Percentiles rank a stretch among this genome's conserved stretches.
Conservation (phyloP, 176 grass and related monocot genomes). For the Oryza longistaminata region DNA sequence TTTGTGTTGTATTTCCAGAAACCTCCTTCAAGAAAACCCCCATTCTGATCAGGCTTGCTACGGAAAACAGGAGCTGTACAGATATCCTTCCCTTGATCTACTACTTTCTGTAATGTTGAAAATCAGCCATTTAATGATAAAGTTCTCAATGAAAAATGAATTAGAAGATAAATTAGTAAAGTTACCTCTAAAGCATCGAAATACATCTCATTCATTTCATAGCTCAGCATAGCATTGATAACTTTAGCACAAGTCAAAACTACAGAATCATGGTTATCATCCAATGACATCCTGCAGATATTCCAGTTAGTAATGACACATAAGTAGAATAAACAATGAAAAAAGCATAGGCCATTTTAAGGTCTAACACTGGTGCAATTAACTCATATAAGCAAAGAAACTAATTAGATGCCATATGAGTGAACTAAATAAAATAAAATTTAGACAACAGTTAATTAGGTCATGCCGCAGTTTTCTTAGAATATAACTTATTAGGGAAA, state of each 20-base stretch:
- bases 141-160: slow-evolving; percentile 6
- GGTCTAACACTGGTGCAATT: not conserved
- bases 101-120: slow-evolving; percentile 56
- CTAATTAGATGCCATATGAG: not conserved
- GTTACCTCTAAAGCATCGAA: slow-evolving; percentile 73
- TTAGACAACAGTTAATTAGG: not conserved
- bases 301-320: slow-evolving; percentile 33
- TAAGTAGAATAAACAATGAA: slow-evolving; percentile 35
- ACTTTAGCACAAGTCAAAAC: slow-evolving; percentile 81
- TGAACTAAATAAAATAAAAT: slow-evolving; percentile 1
- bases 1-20: slow-evolving; percentile 99
- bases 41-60: slow-evolving; percentile 66
- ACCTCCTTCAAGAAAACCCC: slow-evolving; percentile 81
- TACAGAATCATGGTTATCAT: slow-evolving; percentile 98
- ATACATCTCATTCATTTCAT: slow-evolving; percentile 74
- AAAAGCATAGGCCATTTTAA: slow-evolving; percentile 2
- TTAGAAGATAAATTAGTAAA: slow-evolving; percentile 2
- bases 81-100: slow-evolving; percentile 52
- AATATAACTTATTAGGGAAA: slow-evolving; percentile 1
- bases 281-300: slow-evolving; percentile 80
- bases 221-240: slow-evolving; percentile 67
- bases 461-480: not conserved
- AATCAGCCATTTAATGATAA: slow-evolving; percentile 23
- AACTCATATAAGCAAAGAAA: slow-evolving; percentile 4
- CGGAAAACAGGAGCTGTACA: slow-evolving; percentile 92